Evolutionary conservation across 495 filamentous ascomycete species (phyloP).

Genomic region (Sphaerosporella brunnea): DNA sequence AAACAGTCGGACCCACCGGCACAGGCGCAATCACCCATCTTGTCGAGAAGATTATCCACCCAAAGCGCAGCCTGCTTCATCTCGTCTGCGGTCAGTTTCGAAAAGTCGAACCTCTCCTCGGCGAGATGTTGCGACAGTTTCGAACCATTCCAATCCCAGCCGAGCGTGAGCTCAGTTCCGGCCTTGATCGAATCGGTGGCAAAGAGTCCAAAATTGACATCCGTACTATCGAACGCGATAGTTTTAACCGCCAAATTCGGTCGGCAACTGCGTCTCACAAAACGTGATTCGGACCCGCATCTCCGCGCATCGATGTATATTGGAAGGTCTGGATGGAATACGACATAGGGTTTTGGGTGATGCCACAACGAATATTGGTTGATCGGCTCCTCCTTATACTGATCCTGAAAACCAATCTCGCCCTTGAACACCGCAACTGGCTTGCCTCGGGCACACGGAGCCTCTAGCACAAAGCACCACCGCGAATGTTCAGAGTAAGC

Average conservation of each 20-base stretch:
- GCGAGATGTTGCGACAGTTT: slow-evolving; percentile 26
- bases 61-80: slow-evolving; percentile 31
- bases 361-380: slow-evolving; percentile 62
- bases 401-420: slow-evolving; percentile 57
- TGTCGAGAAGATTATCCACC: slow-evolving; percentile 10
- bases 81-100: slow-evolving; percentile 28
- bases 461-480: slow-evolving; percentile 51
- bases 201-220: slow-evolving; percentile 78
- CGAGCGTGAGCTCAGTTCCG: slow-evolving; percentile 44
- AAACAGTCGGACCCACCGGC: slow-evolving; percentile 15
- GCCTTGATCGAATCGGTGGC: slow-evolving; percentile 49
- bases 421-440: slow-evolving; percentile 78
- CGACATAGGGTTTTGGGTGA: slow-evolving; percentile 69
- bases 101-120: slow-evolving; percentile 27
- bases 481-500: slow-evolving; percentile 31
- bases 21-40: slow-evolving; percentile 24
- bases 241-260: slow-evolving; percentile 72
- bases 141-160: slow-evolving; percentile 41
- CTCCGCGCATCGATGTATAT: slow-evolving; percentile 79
- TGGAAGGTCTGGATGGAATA: slow-evolving; percentile 64
- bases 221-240: slow-evolving; percentile 50
- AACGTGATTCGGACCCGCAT: slow-evolving; percentile 69
- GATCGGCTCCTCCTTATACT: slow-evolving; percentile 51
- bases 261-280: slow-evolving; percentile 69
- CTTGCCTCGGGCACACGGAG: slow-evolving; percentile 42